phyloP scores from a whole-genome alignment of 306 rosid species.

The Medicago ruthenica region DNA sequence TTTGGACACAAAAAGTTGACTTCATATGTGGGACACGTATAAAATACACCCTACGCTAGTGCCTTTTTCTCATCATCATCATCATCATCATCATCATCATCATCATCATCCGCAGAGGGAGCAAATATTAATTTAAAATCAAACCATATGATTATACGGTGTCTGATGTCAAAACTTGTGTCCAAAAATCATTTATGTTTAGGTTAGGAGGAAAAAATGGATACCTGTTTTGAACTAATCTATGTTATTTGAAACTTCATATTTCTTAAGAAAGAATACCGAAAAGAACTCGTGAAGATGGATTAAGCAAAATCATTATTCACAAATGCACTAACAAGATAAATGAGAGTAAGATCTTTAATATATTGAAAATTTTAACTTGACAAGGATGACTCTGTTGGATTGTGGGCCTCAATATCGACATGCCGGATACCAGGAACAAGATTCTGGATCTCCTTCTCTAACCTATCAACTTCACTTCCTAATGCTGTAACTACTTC shows the following conservation, averaged over 20 bases:
- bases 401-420: conserved; percentile 98
- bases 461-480: conserved; percentile 96
- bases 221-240: conserved; percentile 4
- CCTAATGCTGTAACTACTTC: conserved; percentile 98
- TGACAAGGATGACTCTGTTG: conserved; percentile 57
- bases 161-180: no score
- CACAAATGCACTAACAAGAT: conserved; percentile 11
- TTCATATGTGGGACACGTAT: no score
- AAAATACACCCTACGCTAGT: no score
- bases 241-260: conserved; percentile 3
- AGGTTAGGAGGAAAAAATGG: conserved; percentile 12
- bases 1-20: no score
- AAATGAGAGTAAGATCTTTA: conserved; percentile 25
- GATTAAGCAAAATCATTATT: conserved; percentile 17
- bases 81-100: no score
- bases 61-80: no score
- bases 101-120: no score
- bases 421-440: conserved; percentile 97
- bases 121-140: no score
- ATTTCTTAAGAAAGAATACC: conserved; percentile 27
- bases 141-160: no score
- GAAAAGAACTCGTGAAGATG: conserved; percentile 10
- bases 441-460: conserved; percentile 87
- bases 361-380: conserved; percentile 21
- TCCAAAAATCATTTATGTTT: not conserved